Base-by-base conservation (phyloP, 1,139 yeast genomes). In the Nakaseomyces kungkrabaensis region DNA sequence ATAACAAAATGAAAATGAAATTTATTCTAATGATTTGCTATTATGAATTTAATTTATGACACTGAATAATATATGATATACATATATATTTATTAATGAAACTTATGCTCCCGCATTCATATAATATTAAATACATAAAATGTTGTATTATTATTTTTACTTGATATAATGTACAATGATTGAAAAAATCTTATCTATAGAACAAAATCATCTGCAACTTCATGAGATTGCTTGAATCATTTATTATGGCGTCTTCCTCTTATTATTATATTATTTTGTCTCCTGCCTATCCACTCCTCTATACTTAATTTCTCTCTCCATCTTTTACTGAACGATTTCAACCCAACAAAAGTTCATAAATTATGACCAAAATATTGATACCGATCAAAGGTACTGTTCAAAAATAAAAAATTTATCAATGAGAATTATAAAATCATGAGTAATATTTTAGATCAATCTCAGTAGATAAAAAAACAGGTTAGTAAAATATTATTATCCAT, bases 341-440 rank as follows among this genome's bases (percentile, higher is more conserved):
- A 49, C 95, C 95, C 56, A 85, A 70, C n/a, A 85, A 66, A 59
- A 86, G 67, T 65, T 85, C 92, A 69, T 86, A 86, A 27, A 81
- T 56, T 50, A 86, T 84, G 41, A 86, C 85, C 42, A 81, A 54
- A 7, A 81, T 68, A 62, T 86, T 86, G 45, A 84, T 73, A 22
- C 78, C 78, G 51, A 86, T 85, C 57, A 86, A 72, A 22, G 94
- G 90, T 37, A 87, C 78, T 74, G 50, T 31, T 40, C 36, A n/a
- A 33, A 33, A 33, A 32, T 32, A 33, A 10, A 8, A 9, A 33
- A 24, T 3, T 9, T 10, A 9, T 27, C 36, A 5, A 5, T 10
- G 13, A 25, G 22, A 26, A 17, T 17, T 2, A 17, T 17, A 17
- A 17, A 17, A 17, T 17, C 1, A 17, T 17, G 22, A 17, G 22